Evolutionary conservation across 2,329 filamentous ascomycete species (phyloP).

Genomic region (Verticillium tricorpus): DNA sequence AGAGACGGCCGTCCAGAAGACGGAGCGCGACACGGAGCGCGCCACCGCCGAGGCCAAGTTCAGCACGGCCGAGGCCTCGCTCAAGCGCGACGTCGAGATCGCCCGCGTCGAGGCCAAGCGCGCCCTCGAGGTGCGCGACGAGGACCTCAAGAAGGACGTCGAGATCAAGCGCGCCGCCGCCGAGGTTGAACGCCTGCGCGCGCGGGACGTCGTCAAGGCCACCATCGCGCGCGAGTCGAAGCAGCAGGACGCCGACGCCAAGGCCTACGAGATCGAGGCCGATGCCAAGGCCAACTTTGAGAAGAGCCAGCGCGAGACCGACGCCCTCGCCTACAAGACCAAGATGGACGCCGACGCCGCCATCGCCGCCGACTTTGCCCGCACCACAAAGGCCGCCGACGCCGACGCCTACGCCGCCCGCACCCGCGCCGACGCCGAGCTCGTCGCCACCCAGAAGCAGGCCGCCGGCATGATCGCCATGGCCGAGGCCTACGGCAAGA

Average conservation of each 20-base stretch:
- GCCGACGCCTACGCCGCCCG: conserved; percentile 48
- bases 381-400: conserved; percentile 30
- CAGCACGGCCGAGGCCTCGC: conserved; percentile 65
- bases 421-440: conserved; percentile 38
- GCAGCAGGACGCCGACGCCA: conserved; percentile 63
- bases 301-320: conserved; percentile 45
- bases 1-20: conserved; percentile 79
- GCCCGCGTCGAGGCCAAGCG: conserved; percentile 70
- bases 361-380: conserved; percentile 29
- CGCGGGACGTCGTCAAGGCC: conserved; percentile 73
- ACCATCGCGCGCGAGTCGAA: conserved; percentile 63
- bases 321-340: conserved; percentile 48
- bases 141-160: conserved; percentile 74
- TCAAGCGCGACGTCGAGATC: conserved; percentile 70
- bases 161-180: conserved; percentile 73
- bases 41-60: conserved; percentile 73
- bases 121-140: conserved; percentile 69
- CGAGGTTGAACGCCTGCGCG: conserved; percentile 75
- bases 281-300: conserved; percentile 54
- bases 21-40: conserved; percentile 77
- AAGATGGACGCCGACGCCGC: conserved; percentile 34
- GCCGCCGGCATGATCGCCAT: conserved; percentile 74
- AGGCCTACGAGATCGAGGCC: conserved; percentile 60
- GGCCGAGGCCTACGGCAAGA: conserved; percentile 72
- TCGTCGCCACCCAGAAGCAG: conserved; percentile 62